A percentile compares a stretch with the other conserved stretches of the same genome.
Conservation (phyloP, 2,329 filamentous ascomycete genomes). For the Hypoxylon sp. region DNA sequence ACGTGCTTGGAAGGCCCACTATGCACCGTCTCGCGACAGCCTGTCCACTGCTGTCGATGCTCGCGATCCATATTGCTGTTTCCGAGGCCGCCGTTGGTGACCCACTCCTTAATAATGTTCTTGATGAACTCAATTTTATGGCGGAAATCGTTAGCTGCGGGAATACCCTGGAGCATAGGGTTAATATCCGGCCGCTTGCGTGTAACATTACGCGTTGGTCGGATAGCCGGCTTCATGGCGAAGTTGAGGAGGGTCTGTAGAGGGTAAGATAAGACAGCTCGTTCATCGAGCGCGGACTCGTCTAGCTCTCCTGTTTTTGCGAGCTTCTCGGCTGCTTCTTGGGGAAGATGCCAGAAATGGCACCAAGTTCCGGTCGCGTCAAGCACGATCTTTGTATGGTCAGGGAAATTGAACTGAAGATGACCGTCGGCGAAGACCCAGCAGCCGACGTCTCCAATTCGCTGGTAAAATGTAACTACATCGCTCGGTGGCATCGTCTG, state of each 20-base stretch:
- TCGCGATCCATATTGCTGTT: constrained; percentile 72
- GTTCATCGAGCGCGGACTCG: constrained; percentile 77
- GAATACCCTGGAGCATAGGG: constrained; percentile 73
- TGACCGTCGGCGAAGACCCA: constrained; percentile 87
- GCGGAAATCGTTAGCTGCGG: constrained; percentile 79
- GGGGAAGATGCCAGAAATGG: constrained; percentile 82
- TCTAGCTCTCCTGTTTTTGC: constrained; percentile 76
- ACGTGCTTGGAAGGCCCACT: constrained; percentile 73
- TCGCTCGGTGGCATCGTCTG: constrained; percentile 64
- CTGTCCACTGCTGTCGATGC: constrained; percentile 70
- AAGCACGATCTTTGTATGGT: constrained; percentile 87
- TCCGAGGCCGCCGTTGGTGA: constrained; percentile 77
- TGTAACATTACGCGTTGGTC: constrained; percentile 61
- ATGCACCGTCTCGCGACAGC: constrained; percentile 69
- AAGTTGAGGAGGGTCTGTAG: constrained; percentile 82
- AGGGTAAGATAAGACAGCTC: constrained; percentile 79
- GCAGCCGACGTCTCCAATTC: constrained; percentile 84
- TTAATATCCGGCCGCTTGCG: constrained; percentile 73
- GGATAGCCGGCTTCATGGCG: constrained; percentile 62
- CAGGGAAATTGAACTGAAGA: constrained; percentile 89
- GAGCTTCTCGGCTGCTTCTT: constrained; percentile 78
- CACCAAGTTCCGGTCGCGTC: constrained; percentile 81
- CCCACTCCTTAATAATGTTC: constrained; percentile 79
- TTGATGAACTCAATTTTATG: constrained; percentile 82
- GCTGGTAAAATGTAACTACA: constrained; percentile 84